A percentile compares a stretch with the other conserved stretches of the same genome.
Conservation (phyloP, 306 rosid genomes). For the Vicia faba region DNA sequence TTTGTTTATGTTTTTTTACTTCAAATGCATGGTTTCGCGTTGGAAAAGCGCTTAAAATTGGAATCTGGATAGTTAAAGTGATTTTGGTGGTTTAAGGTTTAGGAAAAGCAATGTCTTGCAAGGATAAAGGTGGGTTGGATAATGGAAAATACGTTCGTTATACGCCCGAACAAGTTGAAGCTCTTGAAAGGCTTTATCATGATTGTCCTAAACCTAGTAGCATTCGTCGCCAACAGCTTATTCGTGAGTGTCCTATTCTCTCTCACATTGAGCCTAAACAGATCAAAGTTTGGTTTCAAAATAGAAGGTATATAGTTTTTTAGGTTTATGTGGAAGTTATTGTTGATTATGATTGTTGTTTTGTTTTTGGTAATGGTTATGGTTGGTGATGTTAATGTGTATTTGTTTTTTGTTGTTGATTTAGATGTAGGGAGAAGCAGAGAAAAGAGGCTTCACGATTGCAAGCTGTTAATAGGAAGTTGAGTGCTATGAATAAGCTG, state of each 20-base stretch:
- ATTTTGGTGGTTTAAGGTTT: background rate
- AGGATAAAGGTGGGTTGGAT: conserved; percentile 71
- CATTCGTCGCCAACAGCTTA: conserved; percentile 95
- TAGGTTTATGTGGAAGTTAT: background rate
- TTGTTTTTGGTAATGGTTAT: background rate
- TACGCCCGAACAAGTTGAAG: conserved; percentile 99
- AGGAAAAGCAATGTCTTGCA: conserved; percentile 78
- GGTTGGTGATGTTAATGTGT: background rate
- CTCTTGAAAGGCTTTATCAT: conserved; percentile 92
- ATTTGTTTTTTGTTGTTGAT: background rate
- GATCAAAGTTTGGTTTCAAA: conserved; percentile 98
- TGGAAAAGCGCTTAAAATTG: background rate
- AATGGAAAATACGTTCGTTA: conserved; percentile 94
- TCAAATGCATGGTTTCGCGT: background rate
- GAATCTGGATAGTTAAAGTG: background rate
- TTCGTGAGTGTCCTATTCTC: conserved; percentile 93
- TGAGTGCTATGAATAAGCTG: conserved; percentile 94
- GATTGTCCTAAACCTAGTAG: conserved; percentile 98
- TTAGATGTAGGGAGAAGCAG: conserved; percentile 96
- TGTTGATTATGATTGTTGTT: background rate
- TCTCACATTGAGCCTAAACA: conserved; percentile 92
- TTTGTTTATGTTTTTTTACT: background rate
- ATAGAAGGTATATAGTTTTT: conserved; percentile 61
- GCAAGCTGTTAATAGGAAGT: conserved; percentile 90
- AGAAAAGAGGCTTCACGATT: conserved; percentile 91